phyloP scores from a whole-genome alignment of 169 alveolate genomes.

The Nephromyces sp. region DNA sequence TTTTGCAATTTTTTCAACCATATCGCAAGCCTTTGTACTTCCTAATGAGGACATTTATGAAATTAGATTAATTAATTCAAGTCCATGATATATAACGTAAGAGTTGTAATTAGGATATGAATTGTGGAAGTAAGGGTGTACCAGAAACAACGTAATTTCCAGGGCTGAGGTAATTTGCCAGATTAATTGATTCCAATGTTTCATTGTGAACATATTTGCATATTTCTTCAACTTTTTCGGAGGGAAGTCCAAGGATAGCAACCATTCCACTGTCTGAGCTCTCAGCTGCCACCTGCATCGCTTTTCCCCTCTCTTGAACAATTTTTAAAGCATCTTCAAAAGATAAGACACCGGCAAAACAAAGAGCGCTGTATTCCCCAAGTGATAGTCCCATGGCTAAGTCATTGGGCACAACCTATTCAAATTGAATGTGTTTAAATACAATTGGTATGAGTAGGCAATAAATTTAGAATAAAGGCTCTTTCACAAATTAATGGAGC shows the following conservation, averaged over 20 bases:
- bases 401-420: not conserved
- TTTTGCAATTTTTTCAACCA: conserved; percentile 10
- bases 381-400: conserved; percentile 42
- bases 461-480: too few species aligned
- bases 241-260: conserved; percentile 43
- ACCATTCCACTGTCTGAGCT: conserved; percentile 26
- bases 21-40: not conserved
- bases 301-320: conserved; percentile 38
- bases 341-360: conserved; percentile 42
- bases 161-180: conserved; percentile 22
- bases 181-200: conserved; percentile 2
- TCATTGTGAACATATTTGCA: conserved; percentile 21
- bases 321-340: conserved; percentile 45
- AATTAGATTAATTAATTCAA: not conserved
- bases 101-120: not conserved
- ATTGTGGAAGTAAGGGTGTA: not conserved
- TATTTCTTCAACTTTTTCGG: conserved; percentile 30
- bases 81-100: not conserved
- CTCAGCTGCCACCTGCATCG: conserved; percentile 47
- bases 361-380: conserved; percentile 49
- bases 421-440: not conserved
- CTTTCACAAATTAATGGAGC: too few species aligned
- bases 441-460: too few species aligned
- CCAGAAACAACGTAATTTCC: conserved; percentile 24
- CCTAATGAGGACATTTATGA: not conserved